These are phyloP conservation scores for Phytopythium vexans DNA, from an alignment of 352 stramenopile species.

Conservation along the genomic window DNA sequence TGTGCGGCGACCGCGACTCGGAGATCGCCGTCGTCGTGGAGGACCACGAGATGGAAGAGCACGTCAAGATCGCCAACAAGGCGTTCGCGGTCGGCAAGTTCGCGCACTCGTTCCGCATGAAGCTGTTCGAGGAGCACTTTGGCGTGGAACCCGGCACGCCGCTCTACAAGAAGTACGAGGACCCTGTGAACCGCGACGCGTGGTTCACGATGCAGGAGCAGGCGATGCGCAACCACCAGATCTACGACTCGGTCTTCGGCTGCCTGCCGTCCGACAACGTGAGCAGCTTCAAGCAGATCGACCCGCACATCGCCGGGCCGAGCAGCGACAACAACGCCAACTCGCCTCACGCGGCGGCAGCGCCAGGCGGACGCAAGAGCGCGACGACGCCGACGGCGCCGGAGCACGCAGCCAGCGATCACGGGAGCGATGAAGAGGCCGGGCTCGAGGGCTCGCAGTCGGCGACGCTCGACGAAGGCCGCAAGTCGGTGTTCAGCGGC, in stretches of 20 bases:
- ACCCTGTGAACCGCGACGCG: constrained; percentile 56
- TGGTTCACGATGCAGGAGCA: constrained; percentile 87
- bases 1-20: constrained; percentile 84
- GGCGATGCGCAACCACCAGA: constrained; percentile 78
- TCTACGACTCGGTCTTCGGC: constrained; percentile 82
- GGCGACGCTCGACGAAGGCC: constrained; percentile 1
- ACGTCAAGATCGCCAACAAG: constrained; percentile 39
- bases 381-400: too few relatives aligned
- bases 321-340: too few relatives aligned
- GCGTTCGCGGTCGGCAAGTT: constrained; percentile 71
- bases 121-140: constrained; percentile 86
- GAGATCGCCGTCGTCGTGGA: constrained; percentile 85
- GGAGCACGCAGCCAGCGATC: too few relatives aligned
- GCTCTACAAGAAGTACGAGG: constrained; percentile 55
- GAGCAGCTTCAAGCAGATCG: constrained; percentile 67
- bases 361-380: too few relatives aligned
- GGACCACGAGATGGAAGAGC: constrained; percentile 69
- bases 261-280: constrained; percentile 79
- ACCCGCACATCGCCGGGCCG: too few relatives aligned
- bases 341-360: too few relatives aligned
- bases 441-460: background rate
- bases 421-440: background rate
- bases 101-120: constrained; percentile 84
- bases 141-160: constrained; percentile 41
- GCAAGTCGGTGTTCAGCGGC: constrained; percentile 46